Conservation (phyloP, 2,329 filamentous ascomycete genomes). For the Epichloe festucae region DNA sequence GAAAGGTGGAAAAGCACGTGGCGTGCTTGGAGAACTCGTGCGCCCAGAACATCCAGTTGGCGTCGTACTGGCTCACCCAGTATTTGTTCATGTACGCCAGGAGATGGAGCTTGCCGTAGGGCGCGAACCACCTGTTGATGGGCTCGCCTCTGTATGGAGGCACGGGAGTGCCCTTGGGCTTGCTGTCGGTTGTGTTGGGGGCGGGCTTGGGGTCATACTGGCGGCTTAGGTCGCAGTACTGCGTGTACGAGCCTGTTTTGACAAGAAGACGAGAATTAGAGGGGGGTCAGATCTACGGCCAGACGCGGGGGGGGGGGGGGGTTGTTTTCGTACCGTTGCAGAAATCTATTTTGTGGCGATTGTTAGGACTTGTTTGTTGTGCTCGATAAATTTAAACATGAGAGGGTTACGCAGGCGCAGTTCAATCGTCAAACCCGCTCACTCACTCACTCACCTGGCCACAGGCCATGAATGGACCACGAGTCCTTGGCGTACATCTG, state of each 20-base stretch:
- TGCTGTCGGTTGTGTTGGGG: constrained; percentile 50
- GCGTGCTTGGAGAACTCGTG: constrained; percentile 58
- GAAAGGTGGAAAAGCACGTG: constrained; percentile 55
- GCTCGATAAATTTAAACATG: too few species aligned
- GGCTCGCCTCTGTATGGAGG: constrained; percentile 43
- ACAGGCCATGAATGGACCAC: constrained; percentile 49
- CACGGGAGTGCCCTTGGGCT: constrained; percentile 37
- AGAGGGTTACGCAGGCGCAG: too few species aligned
- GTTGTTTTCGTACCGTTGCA: constrained; percentile 25
- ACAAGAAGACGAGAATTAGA: constrained; percentile 7
- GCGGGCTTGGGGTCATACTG: constrained; percentile 50
- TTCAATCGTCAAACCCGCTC: neutral
- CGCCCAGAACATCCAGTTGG: constrained; percentile 49
- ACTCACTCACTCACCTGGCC: constrained; percentile 26
- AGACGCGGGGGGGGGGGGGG: neutral
- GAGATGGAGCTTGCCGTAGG: constrained; percentile 45
- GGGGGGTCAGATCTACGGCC: neutral
- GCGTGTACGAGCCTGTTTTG: constrained; percentile 42
- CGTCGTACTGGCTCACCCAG: constrained; percentile 46
- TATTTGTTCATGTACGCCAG: constrained; percentile 52
- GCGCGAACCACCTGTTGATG: constrained; percentile 44
- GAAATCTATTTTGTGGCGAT: constrained; percentile 20
- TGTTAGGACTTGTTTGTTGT: too few species aligned
- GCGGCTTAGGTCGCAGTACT: constrained; percentile 52
- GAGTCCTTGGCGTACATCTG: constrained; percentile 43